Conservation (phyloP, 2,329 filamentous ascomycete genomes). For the Didymella glomerata region DNA sequence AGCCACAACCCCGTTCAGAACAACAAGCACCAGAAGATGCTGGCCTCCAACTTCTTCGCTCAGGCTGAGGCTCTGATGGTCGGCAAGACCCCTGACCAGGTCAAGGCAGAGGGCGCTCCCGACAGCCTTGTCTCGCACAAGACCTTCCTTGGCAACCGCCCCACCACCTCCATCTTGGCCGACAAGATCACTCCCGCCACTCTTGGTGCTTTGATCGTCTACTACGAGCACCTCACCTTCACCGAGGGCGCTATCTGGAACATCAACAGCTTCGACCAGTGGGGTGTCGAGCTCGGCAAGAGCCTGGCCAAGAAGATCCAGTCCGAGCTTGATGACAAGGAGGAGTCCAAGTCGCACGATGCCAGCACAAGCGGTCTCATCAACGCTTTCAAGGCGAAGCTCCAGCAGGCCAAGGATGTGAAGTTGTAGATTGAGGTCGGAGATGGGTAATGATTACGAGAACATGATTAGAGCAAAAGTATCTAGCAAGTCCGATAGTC, state of each 20-base stretch:
- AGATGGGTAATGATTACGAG: slow-evolving; percentile 9
- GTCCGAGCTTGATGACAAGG: slow-evolving; percentile 81
- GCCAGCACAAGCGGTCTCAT: slow-evolving; percentile 88
- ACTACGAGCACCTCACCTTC: slow-evolving; percentile 99
- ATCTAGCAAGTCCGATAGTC: slow-evolving; percentile 11
- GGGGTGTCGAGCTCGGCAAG: slow-evolving; percentile 99
- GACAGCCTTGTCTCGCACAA: slow-evolving; percentile 92
- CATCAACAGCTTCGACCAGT: slow-evolving; percentile 99
- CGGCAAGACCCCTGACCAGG: slow-evolving; percentile 82
- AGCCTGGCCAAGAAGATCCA: slow-evolving; percentile 77
- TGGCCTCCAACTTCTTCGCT: slow-evolving; percentile 90
- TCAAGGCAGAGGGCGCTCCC: slow-evolving; percentile 76
- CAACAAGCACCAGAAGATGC: slow-evolving; percentile 96
- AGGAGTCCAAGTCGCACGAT: slow-evolving; percentile 78
- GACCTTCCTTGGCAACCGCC: slow-evolving; percentile 97
- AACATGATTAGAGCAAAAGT: slow-evolving; percentile 11
- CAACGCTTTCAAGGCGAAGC: slow-evolving; percentile 86
- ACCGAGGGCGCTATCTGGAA: slow-evolving; percentile 98
- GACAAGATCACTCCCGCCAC: slow-evolving; percentile 93
- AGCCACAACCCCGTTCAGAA: slow-evolving; percentile 94
- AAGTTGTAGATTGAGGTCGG: slow-evolving; percentile 11
- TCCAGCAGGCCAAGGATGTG: slow-evolving; percentile 36
- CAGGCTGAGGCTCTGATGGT: slow-evolving; percentile 92
- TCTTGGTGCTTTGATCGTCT: slow-evolving; percentile 93
- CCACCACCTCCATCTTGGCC: slow-evolving; percentile 93